Base-by-base conservation (phyloP, 768 basidiomycete species). In the Collybia sp. region DNA sequence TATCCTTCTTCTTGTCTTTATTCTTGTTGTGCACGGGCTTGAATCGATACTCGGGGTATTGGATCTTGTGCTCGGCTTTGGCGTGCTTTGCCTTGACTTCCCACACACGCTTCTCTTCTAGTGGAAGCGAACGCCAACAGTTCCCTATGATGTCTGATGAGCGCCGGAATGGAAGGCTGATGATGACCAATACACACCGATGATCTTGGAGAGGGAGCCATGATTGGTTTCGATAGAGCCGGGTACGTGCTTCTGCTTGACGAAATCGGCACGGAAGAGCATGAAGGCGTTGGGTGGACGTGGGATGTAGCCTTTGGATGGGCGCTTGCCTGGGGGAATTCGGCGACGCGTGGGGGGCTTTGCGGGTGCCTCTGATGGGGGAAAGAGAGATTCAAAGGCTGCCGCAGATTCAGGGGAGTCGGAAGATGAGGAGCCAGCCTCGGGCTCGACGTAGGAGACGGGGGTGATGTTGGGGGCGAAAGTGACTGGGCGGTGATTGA, bases 271-370 rank as follows among this genome's bases (percentile, higher is more conserved):
- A 46, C 88, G 79, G 71, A 90, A 91, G 53, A 91, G 75, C 72
- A 91, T 91, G 70, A 90, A 91, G 8, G 88, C 88, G 50, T 91
- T 91, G 5, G 88, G 85, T 1, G 88, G 88, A 16, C 88, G 78
- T 2, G 88, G 88, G 41, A 91, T 85, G 58, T 91, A 86, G 12
- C 68, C 80, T 48, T 64, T 74, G 52, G 67, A 70, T 43, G 75
- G 73, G 40, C 81, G 75, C 68, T 82, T 85, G 48, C 78, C 80
- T 0, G 79, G 81, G 1, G 81, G 81, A 2, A 59, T 66, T 0
- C 80, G 75, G 51, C 75, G 67, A 40, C 76, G 69, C 0, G 73
- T 54, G 2, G 70, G 62, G 0, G 70, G 55, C 10, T 68, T 66
- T 0, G 69, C 58, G 0, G 73, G 70, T 0, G 62, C 57, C 13